These are phyloP conservation scores for Fraxinus sp. DNA, from an alignment of 305 asterid genomes.

Conservation along the genomic window DNA sequence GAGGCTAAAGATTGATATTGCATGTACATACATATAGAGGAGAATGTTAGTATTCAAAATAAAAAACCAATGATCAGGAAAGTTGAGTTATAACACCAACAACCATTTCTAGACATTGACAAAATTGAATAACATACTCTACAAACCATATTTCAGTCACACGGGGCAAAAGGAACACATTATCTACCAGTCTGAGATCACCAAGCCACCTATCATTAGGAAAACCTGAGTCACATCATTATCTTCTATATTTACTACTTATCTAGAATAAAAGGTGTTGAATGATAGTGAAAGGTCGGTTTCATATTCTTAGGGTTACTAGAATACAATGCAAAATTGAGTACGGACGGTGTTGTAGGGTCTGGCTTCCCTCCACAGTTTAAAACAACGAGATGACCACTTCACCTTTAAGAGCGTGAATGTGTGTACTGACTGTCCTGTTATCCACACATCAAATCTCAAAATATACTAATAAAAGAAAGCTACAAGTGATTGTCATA, in stretches of 20 bases:
- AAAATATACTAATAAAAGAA: not conserved
- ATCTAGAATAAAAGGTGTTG: not conserved
- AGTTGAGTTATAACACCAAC: not conserved
- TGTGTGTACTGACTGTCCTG: not conserved
- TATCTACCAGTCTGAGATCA: not conserved
- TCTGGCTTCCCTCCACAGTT: not conserved
- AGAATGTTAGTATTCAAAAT: not conserved
- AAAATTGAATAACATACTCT: not conserved
- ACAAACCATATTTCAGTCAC: not conserved
- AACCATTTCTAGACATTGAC: not conserved
- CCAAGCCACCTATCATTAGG: not conserved
- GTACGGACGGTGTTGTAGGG: not conserved
- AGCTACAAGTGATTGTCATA: not conserved
- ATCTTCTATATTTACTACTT: constrained; percentile 2
- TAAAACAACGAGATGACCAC: not conserved
- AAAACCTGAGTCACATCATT: not conserved
- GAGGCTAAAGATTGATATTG: not conserved
- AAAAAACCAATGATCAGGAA: not conserved
- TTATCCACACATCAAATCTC: not conserved
- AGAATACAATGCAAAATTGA: not conserved
- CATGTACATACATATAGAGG: not conserved
- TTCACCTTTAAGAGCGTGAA: not conserved
- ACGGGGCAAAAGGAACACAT: not conserved
- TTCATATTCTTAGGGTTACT: not conserved
- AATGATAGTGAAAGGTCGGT: not conserved